Conservation (phyloP, 257 asterid genomes). For the Solanum acaule region DNA sequence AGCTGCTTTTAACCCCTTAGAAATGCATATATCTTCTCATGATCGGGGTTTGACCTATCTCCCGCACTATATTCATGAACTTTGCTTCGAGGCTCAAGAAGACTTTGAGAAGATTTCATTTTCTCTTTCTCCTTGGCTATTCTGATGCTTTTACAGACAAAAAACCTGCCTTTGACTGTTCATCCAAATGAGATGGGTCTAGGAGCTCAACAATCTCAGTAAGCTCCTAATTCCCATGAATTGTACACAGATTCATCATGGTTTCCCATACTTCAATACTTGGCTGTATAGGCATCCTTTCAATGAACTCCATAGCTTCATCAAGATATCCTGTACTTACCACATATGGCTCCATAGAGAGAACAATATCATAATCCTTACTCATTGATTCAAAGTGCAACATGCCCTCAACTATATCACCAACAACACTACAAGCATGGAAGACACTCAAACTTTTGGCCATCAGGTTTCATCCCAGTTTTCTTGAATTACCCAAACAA, state of each 20-base stretch:
- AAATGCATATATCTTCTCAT: constrained; percentile 40
- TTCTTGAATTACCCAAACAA: constrained; percentile 59
- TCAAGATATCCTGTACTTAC: constrained; percentile 60
- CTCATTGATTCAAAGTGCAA: constrained; percentile 65
- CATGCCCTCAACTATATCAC: constrained; percentile 62
- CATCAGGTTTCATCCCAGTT: constrained; percentile 61
- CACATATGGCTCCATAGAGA: constrained; percentile 66
- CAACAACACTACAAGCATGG: constrained; percentile 43
- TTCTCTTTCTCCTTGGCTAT: constrained; percentile 39
- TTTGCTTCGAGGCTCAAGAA: constrained; percentile 40
- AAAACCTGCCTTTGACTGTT: constrained; percentile 61
- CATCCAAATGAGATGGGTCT: constrained; percentile 46
- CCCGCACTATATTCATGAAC: constrained; percentile 76
- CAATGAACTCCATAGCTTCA: constrained; percentile 70
- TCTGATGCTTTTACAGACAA: constrained; percentile 48
- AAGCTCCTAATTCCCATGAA: constrained; percentile 64
- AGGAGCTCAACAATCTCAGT: constrained; percentile 47
- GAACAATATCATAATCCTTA: constrained; percentile 47
- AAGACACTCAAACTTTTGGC: constrained; percentile 60
- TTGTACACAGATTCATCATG: constrained; percentile 51
- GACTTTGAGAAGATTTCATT: constrained; percentile 34
- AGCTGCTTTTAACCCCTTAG: constrained; percentile 62
- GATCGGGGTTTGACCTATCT: constrained; percentile 68
- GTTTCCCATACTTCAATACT: constrained; percentile 55
- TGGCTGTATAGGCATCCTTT: constrained; percentile 57